Evolutionary conservation across 345 rosid genomes (phyloP).

Genomic region (Excoecaria cochinchinensis): DNA sequence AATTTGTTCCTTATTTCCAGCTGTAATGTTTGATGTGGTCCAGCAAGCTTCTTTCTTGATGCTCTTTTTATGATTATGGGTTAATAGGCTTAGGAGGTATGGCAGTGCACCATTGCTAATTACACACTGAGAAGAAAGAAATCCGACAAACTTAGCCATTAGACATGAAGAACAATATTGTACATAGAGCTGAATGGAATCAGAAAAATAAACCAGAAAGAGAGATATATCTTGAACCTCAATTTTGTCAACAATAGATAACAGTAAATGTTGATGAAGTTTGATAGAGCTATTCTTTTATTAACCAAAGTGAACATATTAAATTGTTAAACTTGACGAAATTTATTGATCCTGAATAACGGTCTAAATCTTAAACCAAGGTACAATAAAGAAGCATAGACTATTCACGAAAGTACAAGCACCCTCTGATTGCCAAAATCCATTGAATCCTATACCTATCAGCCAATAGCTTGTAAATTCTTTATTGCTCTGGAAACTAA

Average conservation of each 20-base stretch:
- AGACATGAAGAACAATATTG: not conserved
- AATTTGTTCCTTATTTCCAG: conserved; percentile 32
- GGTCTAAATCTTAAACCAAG: not conserved
- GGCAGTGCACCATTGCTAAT: conserved; percentile 24
- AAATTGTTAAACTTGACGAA: not conserved
- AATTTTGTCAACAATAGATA: not conserved
- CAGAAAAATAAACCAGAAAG: not conserved
- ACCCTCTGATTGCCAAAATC: not conserved
- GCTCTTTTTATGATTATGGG: conserved; percentile 27
- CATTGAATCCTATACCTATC: not conserved
- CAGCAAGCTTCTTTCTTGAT: conserved; percentile 38
- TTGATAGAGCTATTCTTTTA: no score
- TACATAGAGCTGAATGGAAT: not conserved
- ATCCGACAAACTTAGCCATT: not conserved
- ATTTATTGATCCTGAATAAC: not conserved
- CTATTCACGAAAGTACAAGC: not conserved
- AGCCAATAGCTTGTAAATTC: not conserved
- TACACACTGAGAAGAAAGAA: conserved; percentile 14
- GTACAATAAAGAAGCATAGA: not conserved
- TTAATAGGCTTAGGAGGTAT: conserved; percentile 24
- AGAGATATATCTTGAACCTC: not conserved
- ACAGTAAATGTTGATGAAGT: no score
- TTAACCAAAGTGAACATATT: not conserved
- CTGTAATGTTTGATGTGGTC: conserved; percentile 36
- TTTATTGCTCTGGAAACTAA: not conserved